Percentiles rank a stretch among this genome's conserved stretches.
Conservation (phyloP, 306 rosid genomes). For the Trifolium fragiferum region DNA sequence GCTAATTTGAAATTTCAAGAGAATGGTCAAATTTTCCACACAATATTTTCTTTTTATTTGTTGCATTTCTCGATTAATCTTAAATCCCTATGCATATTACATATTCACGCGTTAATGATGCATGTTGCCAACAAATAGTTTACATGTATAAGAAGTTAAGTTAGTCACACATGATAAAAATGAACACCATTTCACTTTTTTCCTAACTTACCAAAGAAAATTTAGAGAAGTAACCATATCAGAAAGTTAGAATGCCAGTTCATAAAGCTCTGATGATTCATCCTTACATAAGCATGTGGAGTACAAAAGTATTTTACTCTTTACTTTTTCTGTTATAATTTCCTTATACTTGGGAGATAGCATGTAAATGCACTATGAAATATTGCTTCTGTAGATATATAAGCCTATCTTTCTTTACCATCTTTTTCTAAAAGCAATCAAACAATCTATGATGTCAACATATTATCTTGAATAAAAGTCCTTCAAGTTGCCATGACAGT, state of each 20-base stretch:
- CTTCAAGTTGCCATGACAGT: conserved; percentile 22
- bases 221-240: conserved; percentile 44
- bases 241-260: conserved; percentile 54
- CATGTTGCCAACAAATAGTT: not conserved
- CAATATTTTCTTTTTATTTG: too few relatives aligned
- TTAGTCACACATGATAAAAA: not conserved
- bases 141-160: not conserved
- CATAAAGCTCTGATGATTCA: conserved; percentile 51
- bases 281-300: conserved; percentile 36
- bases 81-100: too few relatives aligned
- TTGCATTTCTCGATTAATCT: too few relatives aligned
- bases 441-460: conserved; percentile 32
- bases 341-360: conserved; percentile 6
- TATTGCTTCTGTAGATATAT: conserved; percentile 23
- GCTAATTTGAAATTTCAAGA: not conserved
- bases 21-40: too few relatives aligned
- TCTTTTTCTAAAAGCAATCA: conserved; percentile 39
- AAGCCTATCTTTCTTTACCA: not conserved
- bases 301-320: conserved; percentile 12
- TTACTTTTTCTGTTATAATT: conserved; percentile 29
- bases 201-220: conserved; percentile 6
- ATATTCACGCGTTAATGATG: not conserved
- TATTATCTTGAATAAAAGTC: conserved; percentile 35
- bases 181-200: conserved; percentile 12
- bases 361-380: not conserved